These are phyloP conservation scores for Hamigera avellanea DNA, from an alignment of 495 filamentous ascomycete genomes.

Conservation along the genomic window DNA sequence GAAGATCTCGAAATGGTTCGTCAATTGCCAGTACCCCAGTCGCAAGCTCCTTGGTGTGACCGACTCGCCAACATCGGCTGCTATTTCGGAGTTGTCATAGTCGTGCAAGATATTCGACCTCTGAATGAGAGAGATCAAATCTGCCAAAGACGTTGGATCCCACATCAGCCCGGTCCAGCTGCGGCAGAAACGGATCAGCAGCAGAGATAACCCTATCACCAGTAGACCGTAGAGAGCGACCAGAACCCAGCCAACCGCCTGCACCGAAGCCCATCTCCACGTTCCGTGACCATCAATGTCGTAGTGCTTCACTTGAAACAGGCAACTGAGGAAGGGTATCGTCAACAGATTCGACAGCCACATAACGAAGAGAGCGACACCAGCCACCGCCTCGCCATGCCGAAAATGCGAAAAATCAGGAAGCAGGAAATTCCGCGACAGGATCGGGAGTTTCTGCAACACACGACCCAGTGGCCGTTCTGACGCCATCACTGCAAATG, in stretches of 20 bases:
- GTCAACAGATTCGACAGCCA: slow-evolving; percentile 54
- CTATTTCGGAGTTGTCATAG: slow-evolving; percentile 49
- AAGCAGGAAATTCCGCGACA: slow-evolving; percentile 42
- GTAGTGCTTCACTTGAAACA: slow-evolving; percentile 48
- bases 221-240: slow-evolving; percentile 62
- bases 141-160: slow-evolving; percentile 72
- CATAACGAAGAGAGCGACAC: slow-evolving; percentile 40
- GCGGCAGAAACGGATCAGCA: slow-evolving; percentile 37
- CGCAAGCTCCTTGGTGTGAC: slow-evolving; percentile 44
- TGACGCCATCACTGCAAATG: slow-evolving; percentile 65
- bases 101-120: slow-evolving; percentile 65
- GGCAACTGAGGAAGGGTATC: slow-evolving; percentile 51
- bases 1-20: slow-evolving; percentile 46
- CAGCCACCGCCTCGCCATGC: slow-evolving; percentile 42
- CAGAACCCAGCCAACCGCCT: slow-evolving; percentile 66
- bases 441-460: slow-evolving; percentile 29
- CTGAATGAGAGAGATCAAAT: slow-evolving; percentile 62
- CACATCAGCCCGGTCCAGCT: slow-evolving; percentile 66
- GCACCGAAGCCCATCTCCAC: slow-evolving; percentile 72
- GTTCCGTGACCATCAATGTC: slow-evolving; percentile 14
- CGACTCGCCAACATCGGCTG: slow-evolving; percentile 31
- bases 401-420: slow-evolving; percentile 47
- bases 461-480: slow-evolving; percentile 25
- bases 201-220: slow-evolving; percentile 42
- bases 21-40: slow-evolving; percentile 73